A percentile compares a stretch with the other conserved stretches of the same genome.
These are phyloP conservation scores for Hura crepitans DNA, from an alignment of 441 rosid species.

Conservation along the genomic window DNA sequence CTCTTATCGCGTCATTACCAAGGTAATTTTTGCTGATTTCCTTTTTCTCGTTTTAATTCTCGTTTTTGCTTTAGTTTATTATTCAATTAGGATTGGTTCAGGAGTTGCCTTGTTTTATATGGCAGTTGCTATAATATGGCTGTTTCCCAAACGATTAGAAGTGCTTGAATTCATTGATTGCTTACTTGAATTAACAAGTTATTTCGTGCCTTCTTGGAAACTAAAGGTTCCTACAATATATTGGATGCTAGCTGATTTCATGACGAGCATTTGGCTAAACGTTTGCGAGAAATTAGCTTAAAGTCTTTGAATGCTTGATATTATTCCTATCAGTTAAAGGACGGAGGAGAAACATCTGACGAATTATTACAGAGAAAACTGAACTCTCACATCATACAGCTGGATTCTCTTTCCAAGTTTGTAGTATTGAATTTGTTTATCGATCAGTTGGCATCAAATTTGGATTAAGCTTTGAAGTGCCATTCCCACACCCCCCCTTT, in stretches of 20 bases:
- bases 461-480: background rate
- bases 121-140: background rate
- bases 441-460: background rate
- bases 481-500: no score
- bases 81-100: conserved; percentile 3
- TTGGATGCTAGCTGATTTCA: background rate
- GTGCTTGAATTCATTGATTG: background rate
- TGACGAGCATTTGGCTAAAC: background rate
- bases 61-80: background rate
- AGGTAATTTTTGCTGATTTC: conserved; percentile 40
- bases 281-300: background rate
- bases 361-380: background rate
- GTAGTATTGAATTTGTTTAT: background rate
- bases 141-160: background rate
- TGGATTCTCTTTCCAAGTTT: background rate
- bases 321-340: no score
- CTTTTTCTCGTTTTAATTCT: background rate
- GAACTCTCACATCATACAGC: background rate
- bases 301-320: background rate
- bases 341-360: background rate
- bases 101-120: background rate
- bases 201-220: background rate
- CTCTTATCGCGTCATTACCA: conserved; percentile 88
- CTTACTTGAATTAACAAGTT: background rate
- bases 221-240: background rate